These are phyloP conservation scores for Colletotrichum camelliae DNA, from an alignment of 2,329 filamentous ascomycete species.

Conservation along the genomic window DNA sequence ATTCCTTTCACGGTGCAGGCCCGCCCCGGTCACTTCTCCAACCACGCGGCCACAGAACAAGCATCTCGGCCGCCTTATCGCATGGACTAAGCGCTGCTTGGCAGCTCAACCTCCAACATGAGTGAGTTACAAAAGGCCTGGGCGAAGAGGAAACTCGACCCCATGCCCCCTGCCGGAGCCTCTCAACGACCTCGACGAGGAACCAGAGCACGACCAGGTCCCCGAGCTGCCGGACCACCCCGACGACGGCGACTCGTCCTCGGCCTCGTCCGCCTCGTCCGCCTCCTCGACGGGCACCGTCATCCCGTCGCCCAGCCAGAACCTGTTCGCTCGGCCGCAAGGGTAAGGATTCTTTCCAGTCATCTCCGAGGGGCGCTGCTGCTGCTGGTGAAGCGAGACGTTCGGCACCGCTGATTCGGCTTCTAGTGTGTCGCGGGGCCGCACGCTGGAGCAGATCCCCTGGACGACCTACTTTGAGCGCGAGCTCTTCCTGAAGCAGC, in stretches of 20 bases:
- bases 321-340: conserved; percentile 74
- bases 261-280: conserved; percentile 69
- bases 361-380: background rate
- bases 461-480: conserved; percentile 94
- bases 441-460: conserved; percentile 68
- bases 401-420: background rate
- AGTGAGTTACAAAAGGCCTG: conserved; percentile 82
- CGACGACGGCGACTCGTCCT: conserved; percentile 73
- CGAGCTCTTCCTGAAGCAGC: conserved; percentile 74
- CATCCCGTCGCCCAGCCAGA: conserved; percentile 76
- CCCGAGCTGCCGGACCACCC: conserved; percentile 49
- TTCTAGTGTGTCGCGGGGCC: conserved; percentile 40
- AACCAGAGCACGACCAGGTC: conserved; percentile 52
- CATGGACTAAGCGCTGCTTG: background rate
- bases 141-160: conserved; percentile 74
- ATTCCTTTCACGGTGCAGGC: background rate
- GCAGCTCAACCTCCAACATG: conserved; percentile 54
- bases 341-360: conserved; percentile 54
- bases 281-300: conserved; percentile 93
- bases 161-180: conserved; percentile 56
- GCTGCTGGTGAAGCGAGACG: background rate
- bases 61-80: background rate
- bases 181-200: conserved; percentile 59
- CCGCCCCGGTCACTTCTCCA: background rate
- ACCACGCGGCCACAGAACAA: background rate